Base-by-base conservation (phyloP, 345 rosid species). In the Eutrema yunnanense region DNA sequence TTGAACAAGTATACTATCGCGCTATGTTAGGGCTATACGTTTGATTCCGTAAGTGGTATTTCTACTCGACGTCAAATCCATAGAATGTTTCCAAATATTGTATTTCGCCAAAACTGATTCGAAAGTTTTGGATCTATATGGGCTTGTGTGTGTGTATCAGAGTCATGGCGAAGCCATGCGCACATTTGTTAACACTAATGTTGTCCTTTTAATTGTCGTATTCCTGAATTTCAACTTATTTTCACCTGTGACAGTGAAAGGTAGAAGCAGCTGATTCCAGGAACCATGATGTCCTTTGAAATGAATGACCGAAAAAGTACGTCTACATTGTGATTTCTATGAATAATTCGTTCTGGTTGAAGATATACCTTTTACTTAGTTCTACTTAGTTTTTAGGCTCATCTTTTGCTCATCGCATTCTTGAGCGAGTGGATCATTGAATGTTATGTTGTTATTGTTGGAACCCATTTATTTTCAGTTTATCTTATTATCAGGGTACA, bases 281-380 rank as follows among this genome's bases (percentile, higher is more conserved):
- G 72, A 69, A 71, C 62, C 43, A 77, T 77, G 81, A 71, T 77
- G 73, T 72, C 81, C 65, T 72, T 77, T 6, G 81, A 77, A 60
- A 77, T 77, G 77, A 77, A 72, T 66, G 81, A 77, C 72, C 77
- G 77, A 5, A 77, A 77, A 77, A 77, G 81, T 77, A 72, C 0
- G 77, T 60, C 49, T 14, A 40, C 52, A 6, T 52, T 42, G 29
- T 55, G 44, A 7, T 53, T 36, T 62, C 27, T 60, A 6, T 49
- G 8, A 9, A 27, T 50, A 38, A 33, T 9, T 8, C 9, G 0
- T 73, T 30, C 72, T 73, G 2, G 6, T 44, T 6, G 30, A 41
- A 51, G 8, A 16, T 9, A 57, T 65, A 5, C 9, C 5, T 29
- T 16, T 46, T 61, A 69, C 60, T 51, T 52, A 22, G 13, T 13